Conservation (phyloP, 2,329 filamentous ascomycete genomes). For the Aspergillus fijiensis region DNA sequence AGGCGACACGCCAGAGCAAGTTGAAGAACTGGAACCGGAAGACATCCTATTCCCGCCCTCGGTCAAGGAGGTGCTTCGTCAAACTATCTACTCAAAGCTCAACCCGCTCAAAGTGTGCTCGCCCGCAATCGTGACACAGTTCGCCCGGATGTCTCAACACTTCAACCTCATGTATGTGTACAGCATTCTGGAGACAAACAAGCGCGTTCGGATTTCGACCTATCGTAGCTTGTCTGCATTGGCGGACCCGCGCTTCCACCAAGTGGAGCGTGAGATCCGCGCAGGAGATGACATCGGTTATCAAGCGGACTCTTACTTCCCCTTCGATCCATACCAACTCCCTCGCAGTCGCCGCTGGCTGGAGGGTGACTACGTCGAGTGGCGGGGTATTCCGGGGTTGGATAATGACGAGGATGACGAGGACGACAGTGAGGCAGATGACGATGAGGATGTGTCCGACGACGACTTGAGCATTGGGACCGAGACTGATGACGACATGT, state of each 20-base stretch:
- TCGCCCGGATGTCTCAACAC: slow-evolving; percentile 81
- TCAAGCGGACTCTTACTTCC: slow-evolving; percentile 91
- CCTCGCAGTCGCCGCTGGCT: slow-evolving; percentile 87
- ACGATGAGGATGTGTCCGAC: slow-evolving; percentile 32
- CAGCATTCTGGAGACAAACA: slow-evolving; percentile 85
- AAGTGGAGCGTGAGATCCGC: slow-evolving; percentile 55
- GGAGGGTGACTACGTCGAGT: slow-evolving; percentile 77
- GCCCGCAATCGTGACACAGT: slow-evolving; percentile 84
- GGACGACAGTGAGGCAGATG: slow-evolving; percentile 37
- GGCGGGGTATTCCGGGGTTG: slow-evolving; percentile 71
- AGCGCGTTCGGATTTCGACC: slow-evolving; percentile 76
- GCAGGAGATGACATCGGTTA: slow-evolving; percentile 71
- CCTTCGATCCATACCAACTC: slow-evolving; percentile 93
- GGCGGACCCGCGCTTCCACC: slow-evolving; percentile 39
- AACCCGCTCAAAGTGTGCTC: slow-evolving; percentile 96
- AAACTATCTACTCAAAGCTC: slow-evolving; percentile 80
- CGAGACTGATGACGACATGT: slow-evolving; percentile 43
- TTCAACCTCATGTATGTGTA: slow-evolving; percentile 88
- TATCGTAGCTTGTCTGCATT: slow-evolving; percentile 50
- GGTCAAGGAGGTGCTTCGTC: slow-evolving; percentile 70
- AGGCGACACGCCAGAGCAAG: slow-evolving; percentile 54
- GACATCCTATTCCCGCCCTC: slow-evolving; percentile 76
- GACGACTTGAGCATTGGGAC: slow-evolving; percentile 43
- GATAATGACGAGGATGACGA: slow-evolving; percentile 61
- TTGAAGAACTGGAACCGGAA: slow-evolving; percentile 59